A percentile compares a stretch with the other conserved stretches of the same genome.
phyloP scores from a whole-genome alignment of 805 yeast species.

The Candida awuae region DNA sequence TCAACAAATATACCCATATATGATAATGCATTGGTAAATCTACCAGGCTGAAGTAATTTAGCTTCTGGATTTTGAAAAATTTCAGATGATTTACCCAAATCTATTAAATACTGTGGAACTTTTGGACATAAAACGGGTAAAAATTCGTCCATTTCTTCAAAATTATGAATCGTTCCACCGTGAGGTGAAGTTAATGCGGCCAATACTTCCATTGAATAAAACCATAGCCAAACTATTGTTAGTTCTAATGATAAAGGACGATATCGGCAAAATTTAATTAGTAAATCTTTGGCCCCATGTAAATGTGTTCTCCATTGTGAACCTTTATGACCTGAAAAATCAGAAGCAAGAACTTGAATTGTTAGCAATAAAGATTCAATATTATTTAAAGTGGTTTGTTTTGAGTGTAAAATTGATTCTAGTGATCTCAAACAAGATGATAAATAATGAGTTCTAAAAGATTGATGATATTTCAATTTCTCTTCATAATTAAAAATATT shows the following conservation, averaged over 20 bases:
- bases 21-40: constrained; percentile 18
- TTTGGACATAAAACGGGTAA: constrained; percentile 21
- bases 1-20: constrained; percentile 26
- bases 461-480: constrained; percentile 40
- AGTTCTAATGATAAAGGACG: constrained; percentile 29
- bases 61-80: not conserved
- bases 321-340: constrained; percentile 50
- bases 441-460: constrained; percentile 51
- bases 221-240: constrained; percentile 44
- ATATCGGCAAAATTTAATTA: constrained; percentile 30
- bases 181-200: constrained; percentile 50
- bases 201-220: constrained; percentile 50
- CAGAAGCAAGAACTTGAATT: constrained; percentile 57
- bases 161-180: constrained; percentile 52
- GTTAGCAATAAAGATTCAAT: constrained; percentile 66
- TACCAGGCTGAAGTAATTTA: constrained; percentile 7
- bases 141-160: constrained; percentile 39
- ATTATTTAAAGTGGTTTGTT: constrained; percentile 36
- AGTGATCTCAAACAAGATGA: constrained; percentile 57
- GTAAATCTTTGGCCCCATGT: constrained; percentile 57
- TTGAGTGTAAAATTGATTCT: constrained; percentile 42
- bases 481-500: constrained; percentile 14
- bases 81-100: constrained; percentile 1
- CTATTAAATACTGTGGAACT: constrained; percentile 4
- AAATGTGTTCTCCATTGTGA: constrained; percentile 64